Evolutionary conservation across 805 yeast species (phyloP), one percentile per base, ranked within the genome.

Genomic region (Maudiozyma serrabonitensis): DNA sequence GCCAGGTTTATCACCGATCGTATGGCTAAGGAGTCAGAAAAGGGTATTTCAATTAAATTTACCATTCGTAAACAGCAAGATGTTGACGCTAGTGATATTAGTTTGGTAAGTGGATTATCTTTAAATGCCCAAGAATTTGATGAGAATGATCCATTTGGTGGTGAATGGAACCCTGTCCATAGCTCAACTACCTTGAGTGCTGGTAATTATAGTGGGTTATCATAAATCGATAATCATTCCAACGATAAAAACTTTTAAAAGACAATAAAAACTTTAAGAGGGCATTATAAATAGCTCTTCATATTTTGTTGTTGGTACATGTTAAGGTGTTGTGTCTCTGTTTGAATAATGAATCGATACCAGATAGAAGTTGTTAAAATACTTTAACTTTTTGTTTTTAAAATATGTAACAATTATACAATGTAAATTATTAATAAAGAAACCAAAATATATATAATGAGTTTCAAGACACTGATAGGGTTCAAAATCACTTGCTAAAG

Each of bases 1-100:
- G 96, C 95, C 16, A 81, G 96, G 68, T 88, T 91, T 61, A 71
- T 82, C 63, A 91, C 96, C 3, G 78, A 78, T 40, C 84, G 84
- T 4, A 63, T 67, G 40, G 95, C 85, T 7, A 67, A 68, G n/a
- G 96, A 88, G 66, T 75, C 83, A 21, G 80, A 80, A 15, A 73
- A 80, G 31, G 96, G 96, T 40, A 80, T 87, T 46, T 84, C 81
- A 58, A 69, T 84, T 42, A 79, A 82, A 63, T 86, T 84, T 61
- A 68, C 73, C n/a, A 65, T 78, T 46, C 67, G 68, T 49, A 60
- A 56, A 41, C 52, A 54, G 25, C 49, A 54, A 12, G 48, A 49
- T 16, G 44, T 47, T 15, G 48, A 50, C n/a, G 50, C 32, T 39
- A 69, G 64, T 52, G 67, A 69, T 32, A 75, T 81, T 37, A 75